phyloP scores from a whole-genome alignment of 2,329 filamentous ascomycete genomes.

The Claviceps fusiformis region DNA sequence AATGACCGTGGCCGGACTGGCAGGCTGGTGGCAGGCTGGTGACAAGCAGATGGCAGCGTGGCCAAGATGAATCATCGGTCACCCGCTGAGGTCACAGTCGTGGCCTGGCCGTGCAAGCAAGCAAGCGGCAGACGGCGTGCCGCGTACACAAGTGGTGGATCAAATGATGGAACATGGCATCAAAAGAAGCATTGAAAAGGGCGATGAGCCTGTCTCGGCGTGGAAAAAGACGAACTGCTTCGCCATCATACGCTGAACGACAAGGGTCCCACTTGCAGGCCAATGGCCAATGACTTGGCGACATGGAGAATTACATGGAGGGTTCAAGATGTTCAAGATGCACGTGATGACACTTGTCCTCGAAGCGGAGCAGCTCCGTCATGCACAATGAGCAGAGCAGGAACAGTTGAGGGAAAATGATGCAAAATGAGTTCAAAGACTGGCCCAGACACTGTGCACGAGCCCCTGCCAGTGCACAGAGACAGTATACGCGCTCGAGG shows the following conservation, averaged over 20 bases:
- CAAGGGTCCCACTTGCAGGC: neutral
- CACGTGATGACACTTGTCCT: neutral
- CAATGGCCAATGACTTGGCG: neutral
- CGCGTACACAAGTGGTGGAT: too few relatives aligned
- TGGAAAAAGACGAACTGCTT: neutral
- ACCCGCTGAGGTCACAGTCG: neutral
- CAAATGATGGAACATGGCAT: neutral
- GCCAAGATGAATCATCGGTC: neutral
- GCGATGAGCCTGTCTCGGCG: neutral
- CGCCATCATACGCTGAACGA: neutral
- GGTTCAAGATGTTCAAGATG: neutral
- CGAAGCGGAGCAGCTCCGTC: neutral
- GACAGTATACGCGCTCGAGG: neutral
- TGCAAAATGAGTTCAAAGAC: neutral
- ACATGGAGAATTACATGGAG: too few relatives aligned
- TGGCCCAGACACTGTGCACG: neutral
- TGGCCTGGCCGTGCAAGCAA: too few relatives aligned
- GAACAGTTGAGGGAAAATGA: too few relatives aligned
- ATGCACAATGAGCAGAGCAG: neutral
- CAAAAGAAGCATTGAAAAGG: neutral
- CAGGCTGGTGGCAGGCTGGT: neutral
- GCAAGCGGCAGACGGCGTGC: too few relatives aligned
- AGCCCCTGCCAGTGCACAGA: neutral
- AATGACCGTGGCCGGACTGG: neutral
- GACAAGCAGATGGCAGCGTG: neutral